Evolutionary conservation across 805 yeast species (phyloP), one percentile per base, ranked within the genome.

Genomic region (Wickerhamomyces hampshirensis): DNA sequence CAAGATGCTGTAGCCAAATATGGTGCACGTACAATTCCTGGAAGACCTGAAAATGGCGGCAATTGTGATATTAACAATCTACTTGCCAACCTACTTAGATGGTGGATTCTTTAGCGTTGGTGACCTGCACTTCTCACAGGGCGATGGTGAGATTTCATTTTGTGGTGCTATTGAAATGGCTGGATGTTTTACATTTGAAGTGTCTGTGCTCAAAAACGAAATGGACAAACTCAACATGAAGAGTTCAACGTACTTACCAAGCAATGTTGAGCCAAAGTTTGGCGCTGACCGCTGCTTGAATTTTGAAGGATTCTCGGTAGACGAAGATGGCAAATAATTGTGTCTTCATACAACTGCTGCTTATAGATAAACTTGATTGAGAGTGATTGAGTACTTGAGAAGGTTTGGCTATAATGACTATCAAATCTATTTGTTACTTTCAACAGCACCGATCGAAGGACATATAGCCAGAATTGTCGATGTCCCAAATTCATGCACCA

Each of bases 101-200:
- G 77, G 77, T 6, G 76, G 71, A 27, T 65, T 66, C 43, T 56
- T 71, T 17, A 63, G 71, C 18, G 54, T 71, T 26, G 77, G 76
- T 5, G 77, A 71, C 44, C 47, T 71, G 26, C 77, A 71, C 47
- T 71, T 71, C 51, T 63, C 71, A 18, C 75, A 70, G 51, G 77
- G 76, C 13, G 76, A 71, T 45, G 77, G 76, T 12, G 76, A 71
- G 43, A 68, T 71, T 33, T 65, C 75, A 8, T 71, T 71, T 46
- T 71, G 77, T 49, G 77, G 77, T 21, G 77, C 74, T 11, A 70
- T 71, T 46, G 76, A 71, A 47, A 70, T 69, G 75, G 61, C 71
- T 13, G 76, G 76, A 8, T 51, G 59, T 31, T 62, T 71, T 41
- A 69, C 75, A 6, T 44, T 71, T 41, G 59, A 66, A 40, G 59